phyloP scores from a whole-genome alignment of 768 basidiomycete species.

The Tephrocybe sp. region DNA sequence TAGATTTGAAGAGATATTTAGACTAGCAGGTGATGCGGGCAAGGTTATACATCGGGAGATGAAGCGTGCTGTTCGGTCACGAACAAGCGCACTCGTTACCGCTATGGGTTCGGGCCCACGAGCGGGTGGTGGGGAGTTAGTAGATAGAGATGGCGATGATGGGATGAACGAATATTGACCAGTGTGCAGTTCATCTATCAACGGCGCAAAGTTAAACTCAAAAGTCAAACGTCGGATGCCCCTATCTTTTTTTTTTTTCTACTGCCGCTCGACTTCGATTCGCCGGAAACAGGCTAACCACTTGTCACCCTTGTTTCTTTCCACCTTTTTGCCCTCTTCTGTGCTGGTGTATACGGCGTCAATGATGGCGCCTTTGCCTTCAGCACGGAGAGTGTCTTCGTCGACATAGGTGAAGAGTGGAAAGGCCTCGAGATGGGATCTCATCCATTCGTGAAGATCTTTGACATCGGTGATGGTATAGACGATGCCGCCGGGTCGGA shows the following conservation, averaged over 20 bases:
- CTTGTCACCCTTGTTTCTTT: constrained; percentile 86
- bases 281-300: constrained; percentile 90
- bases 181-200: constrained; percentile 5
- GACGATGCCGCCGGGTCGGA: constrained; percentile 90
- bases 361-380: constrained; percentile 75
- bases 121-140: constrained; percentile 21
- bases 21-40: constrained; percentile 73
- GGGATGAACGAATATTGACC: constrained; percentile 31
- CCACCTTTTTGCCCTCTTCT: constrained; percentile 97
- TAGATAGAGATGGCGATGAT: constrained; percentile 34
- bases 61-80: constrained; percentile 62
- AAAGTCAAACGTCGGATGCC: neutral
- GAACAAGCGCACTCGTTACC: constrained; percentile 60
- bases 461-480: constrained; percentile 98
- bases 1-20: constrained; percentile 86
- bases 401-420: constrained; percentile 83
- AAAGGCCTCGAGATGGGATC: constrained; percentile 78
- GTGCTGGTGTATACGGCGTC: constrained; percentile 83
- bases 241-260: constrained; percentile 12
- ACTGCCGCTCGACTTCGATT: constrained; percentile 35
- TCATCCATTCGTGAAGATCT: constrained; percentile 96
- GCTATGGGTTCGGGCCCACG: constrained; percentile 53
- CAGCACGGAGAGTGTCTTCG: constrained; percentile 69
- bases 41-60: constrained; percentile 82
- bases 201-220: neutral